Base-by-base conservation (phyloP, 1,139 yeast genomes). In the Fermentozyma sake region DNA sequence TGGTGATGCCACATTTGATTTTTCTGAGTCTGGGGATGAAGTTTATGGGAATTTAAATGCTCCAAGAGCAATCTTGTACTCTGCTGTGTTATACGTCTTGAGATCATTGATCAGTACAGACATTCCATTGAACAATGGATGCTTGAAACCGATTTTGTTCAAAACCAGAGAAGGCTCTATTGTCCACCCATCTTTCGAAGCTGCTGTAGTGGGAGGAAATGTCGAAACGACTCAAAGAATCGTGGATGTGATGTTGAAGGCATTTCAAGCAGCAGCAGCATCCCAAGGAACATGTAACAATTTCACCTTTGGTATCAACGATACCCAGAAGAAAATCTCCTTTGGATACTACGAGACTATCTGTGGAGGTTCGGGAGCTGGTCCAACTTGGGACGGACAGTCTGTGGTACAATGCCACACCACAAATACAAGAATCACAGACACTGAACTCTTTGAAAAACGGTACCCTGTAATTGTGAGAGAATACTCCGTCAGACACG, bases 161-260 rank as follows among this genome's bases (percentile, higher is more conserved):
- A 55, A 55, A 12, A 79, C 86, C 15, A 82, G 94, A 20, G 72
- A 72, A 27, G 82, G 82, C 0, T 73, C 85, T 1, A 66, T 85
- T 5, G 67, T 85, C 14, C 66, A 78, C 24, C 95, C 95, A 3
- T 68, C 79, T 2, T 68, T 65, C 21, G 85, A 80, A 26, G 91
- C 91, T 11, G 95, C 95, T 1, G 87, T 82, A 4, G 93, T 83
- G 7, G 95, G 94, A 16, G 94, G 94, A 6, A 85, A 84, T 49
- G 93, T 83, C n/a, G 81, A 81, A 52, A 84, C 95, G 0, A 77
- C 91, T 2, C 95, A 85, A 53, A 66, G 94, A 36, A 76, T 85
- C 22, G 82, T 86, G 2, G 95, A 84, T 52, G 87, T 80, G 3
- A 70, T 84, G 34, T 62, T 85, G 44, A 76, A 75, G 42, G 86